phyloP scores from a whole-genome alignment of 768 basidiomycete species.

The Mycena galopus region DNA sequence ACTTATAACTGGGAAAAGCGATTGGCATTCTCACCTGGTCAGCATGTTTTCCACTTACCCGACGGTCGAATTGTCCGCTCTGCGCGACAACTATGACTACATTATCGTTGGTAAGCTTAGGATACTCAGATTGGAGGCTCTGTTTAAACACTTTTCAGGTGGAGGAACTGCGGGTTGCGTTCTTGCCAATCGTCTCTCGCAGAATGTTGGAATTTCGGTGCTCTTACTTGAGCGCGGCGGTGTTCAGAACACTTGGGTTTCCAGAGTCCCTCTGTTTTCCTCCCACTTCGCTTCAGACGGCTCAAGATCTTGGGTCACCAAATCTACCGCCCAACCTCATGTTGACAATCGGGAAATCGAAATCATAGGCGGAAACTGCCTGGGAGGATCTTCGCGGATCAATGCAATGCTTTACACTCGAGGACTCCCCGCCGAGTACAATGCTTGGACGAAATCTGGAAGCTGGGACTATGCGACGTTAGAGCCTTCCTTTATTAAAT shows the following conservation, averaged over 20 bases:
- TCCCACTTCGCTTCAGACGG: constrained; percentile 16
- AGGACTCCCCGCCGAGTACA: constrained; percentile 13
- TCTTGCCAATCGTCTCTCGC: constrained; percentile 9
- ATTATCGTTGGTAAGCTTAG: not conserved
- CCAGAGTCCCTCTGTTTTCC: constrained; percentile 15
- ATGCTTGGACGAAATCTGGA: constrained; percentile 13
- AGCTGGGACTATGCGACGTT: constrained; percentile 5
- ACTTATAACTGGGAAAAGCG: too few species aligned
- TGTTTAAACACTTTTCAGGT: not conserved
- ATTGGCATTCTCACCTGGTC: too few species aligned
- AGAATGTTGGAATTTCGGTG: constrained; percentile 1
- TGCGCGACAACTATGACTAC: constrained; percentile 4
- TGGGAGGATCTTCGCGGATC: constrained; percentile 14
- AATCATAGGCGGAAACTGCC: constrained; percentile 5
- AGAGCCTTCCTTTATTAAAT: not conserved
- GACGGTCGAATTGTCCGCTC: not conserved
- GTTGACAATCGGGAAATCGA: constrained; percentile 12
- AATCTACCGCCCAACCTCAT: constrained; percentile 2
- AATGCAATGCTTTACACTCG: constrained; percentile 12
- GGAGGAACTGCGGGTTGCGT: constrained; percentile 14
- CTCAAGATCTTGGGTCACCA: constrained; percentile 7
- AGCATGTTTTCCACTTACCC: not conserved
- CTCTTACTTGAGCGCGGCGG: constrained; percentile 13
- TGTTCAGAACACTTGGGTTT: not conserved
- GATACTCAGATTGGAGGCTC: too few species aligned